phyloP scores from a whole-genome alignment of 2,329 filamentous ascomycete species.

The Apiospora pterosperma region DNA sequence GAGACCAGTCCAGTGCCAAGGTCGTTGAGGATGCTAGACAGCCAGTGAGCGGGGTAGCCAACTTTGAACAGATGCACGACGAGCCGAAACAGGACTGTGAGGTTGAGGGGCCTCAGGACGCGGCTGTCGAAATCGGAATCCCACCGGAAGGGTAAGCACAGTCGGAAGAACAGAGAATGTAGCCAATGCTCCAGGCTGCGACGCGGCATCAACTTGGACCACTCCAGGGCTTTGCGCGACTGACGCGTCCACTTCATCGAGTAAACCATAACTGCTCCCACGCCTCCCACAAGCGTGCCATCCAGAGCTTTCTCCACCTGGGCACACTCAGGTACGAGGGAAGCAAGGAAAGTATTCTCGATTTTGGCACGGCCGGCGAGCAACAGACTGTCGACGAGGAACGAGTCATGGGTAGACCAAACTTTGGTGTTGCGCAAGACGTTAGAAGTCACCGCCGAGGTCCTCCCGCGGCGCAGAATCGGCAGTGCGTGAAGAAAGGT shows the following conservation, averaged over 20 bases:
- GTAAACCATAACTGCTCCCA: not conserved
- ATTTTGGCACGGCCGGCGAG: not conserved
- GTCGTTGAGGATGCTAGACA: constrained; percentile 14
- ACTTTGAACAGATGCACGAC: constrained; percentile 15
- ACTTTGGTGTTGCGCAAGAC: not conserved
- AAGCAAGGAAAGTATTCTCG: not conserved
- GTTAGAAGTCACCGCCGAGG: not conserved
- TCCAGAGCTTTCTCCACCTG: not conserved
- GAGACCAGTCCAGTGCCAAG: constrained; percentile 15
- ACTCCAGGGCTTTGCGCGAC: constrained; percentile 4
- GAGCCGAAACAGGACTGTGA: constrained; percentile 18
- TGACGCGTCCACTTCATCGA: constrained; percentile 13
- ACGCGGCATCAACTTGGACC: constrained; percentile 12
- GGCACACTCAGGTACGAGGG: not conserved
- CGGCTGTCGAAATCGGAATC: constrained; percentile 5
- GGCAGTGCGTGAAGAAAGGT: not conserved
- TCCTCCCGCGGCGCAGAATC: not conserved
- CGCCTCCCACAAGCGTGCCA: not conserved
- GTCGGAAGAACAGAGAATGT: constrained; percentile 20
- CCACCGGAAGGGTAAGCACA: constrained; percentile 20
- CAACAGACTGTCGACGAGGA: not conserved
- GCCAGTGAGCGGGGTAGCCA: constrained; percentile 26
- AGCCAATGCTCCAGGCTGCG: constrained; percentile 20
- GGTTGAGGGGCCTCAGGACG: constrained; percentile 22
- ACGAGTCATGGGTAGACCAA: not conserved